These are phyloP conservation scores for Xerocomellus amylosporus DNA, from an alignment of 768 basidiomycete genomes.

Conservation along the genomic window DNA sequence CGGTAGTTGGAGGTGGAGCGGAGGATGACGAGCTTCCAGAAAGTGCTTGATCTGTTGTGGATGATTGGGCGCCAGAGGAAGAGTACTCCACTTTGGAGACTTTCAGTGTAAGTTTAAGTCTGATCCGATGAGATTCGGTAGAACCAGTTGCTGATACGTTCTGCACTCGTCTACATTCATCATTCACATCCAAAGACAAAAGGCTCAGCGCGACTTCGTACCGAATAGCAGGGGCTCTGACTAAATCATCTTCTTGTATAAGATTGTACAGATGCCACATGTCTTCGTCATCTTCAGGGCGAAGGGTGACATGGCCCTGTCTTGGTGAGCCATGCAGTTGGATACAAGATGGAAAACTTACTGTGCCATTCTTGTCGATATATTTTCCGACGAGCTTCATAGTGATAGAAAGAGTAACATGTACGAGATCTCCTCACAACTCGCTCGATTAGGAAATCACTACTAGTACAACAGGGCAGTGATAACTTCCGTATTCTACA, in stretches of 20 bases:
- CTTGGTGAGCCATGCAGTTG: conserved; percentile 19
- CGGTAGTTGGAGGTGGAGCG: conserved; percentile 39
- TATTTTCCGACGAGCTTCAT: conserved; percentile 88
- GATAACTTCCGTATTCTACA: neutral
- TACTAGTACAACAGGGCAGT: neutral
- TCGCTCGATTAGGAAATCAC: conserved; percentile 19
- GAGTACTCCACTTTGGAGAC: conserved; percentile 83
- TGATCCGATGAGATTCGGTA: conserved; percentile 85
- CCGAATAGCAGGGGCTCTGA: conserved; percentile 85
- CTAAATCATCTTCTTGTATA: conserved; percentile 83
- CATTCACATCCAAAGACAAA: conserved; percentile 5
- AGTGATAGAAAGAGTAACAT: conserved; percentile 5
- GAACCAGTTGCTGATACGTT: conserved; percentile 91
- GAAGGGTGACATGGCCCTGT: conserved; percentile 90
- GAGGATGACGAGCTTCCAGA: conserved; percentile 26
- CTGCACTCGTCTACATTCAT: conserved; percentile 67
- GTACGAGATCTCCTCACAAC: neutral
- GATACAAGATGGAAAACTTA: conserved; percentile 38
- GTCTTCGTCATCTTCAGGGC: conserved; percentile 97
- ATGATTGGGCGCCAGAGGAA: conserved; percentile 55
- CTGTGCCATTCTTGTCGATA: conserved; percentile 81
- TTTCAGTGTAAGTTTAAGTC: conserved; percentile 77
- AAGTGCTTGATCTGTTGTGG: conserved; percentile 42
- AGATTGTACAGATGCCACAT: conserved; percentile 99
- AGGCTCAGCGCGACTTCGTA: conserved; percentile 29